phyloP scores from a whole-genome alignment of 305 asterid genomes.

The Salvia sclarea region DNA sequence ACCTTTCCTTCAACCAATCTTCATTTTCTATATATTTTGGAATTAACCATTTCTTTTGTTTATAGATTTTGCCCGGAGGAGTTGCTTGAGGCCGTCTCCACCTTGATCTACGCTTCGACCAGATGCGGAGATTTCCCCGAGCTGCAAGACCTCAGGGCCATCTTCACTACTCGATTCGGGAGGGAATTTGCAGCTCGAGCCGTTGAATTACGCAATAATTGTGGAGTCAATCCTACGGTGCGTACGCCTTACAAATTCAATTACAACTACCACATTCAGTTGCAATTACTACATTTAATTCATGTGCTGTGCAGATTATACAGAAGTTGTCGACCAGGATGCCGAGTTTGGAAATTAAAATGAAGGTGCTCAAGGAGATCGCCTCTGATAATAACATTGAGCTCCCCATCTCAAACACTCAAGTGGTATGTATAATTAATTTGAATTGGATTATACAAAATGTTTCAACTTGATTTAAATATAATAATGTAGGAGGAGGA shows the following conservation, averaged over 20 bases:
- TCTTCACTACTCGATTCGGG: conserved; percentile 58
- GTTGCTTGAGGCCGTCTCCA: conserved; percentile 62
- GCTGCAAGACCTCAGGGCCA: conserved; percentile 64
- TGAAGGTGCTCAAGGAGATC: conserved; percentile 58
- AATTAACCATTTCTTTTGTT: neutral
- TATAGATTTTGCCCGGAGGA: conserved; percentile 78
- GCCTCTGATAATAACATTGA: conserved; percentile 70
- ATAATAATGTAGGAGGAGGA: conserved; percentile 29
- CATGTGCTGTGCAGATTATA: conserved; percentile 45
- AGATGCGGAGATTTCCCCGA: conserved; percentile 95
- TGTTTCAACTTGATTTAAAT: neutral
- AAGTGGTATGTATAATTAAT: neutral
- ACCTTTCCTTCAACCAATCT: neutral
- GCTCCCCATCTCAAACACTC: conserved; percentile 33
- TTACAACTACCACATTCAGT: too few species aligned
- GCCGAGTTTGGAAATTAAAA: conserved; percentile 63
- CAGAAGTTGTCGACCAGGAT: conserved; percentile 72
- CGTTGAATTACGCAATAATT: conserved; percentile 70
- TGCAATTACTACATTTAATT: neutral
- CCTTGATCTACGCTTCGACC: conserved; percentile 64
- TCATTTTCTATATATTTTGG: neutral
- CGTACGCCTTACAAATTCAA: too few species aligned
- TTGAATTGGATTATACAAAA: neutral
- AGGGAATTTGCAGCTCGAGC: conserved; percentile 67
- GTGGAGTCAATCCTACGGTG: conserved; percentile 87